Percentiles rank a stretch among this genome's conserved stretches.
These are phyloP conservation scores for Penicillium capsulatum DNA, from an alignment of 2,329 filamentous ascomycete genomes.

Conservation along the genomic window DNA sequence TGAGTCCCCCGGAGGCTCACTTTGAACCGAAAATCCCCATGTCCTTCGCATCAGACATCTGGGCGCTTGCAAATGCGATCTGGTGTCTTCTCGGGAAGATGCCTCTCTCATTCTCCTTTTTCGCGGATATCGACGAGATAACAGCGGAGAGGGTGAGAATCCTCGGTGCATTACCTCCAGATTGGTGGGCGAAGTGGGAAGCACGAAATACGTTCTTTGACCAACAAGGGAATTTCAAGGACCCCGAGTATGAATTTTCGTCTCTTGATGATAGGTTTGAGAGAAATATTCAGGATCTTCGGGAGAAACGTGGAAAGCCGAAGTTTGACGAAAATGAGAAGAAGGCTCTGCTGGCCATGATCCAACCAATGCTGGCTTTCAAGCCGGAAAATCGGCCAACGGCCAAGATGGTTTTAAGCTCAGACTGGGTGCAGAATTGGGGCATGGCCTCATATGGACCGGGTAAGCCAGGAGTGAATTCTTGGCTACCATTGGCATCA, in stretches of 20 bases:
- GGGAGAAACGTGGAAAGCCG: slow-evolving; percentile 8
- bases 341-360: slow-evolving; percentile 19
- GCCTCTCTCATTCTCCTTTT: slow-evolving; percentile 25
- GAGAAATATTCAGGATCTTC: slow-evolving; percentile 16
- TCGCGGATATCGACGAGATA: slow-evolving; percentile 23
- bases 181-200: slow-evolving; percentile 25
- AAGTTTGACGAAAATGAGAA: slow-evolving; percentile 13
- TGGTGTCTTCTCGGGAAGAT: slow-evolving; percentile 31
- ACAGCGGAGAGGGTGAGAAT: slow-evolving; percentile 26
- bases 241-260: too few relatives aligned
- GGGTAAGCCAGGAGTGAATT: neutral
- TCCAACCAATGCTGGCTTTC: slow-evolving; percentile 23
- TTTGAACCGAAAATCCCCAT: slow-evolving; percentile 33
- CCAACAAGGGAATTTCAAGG: neutral
- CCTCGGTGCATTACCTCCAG: slow-evolving; percentile 24
- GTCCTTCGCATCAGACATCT: slow-evolving; percentile 36
- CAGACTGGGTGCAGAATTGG: slow-evolving; percentile 26
- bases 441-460: slow-evolving; percentile 16
- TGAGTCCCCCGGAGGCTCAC: slow-evolving; percentile 32
- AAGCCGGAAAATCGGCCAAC: slow-evolving; percentile 17
- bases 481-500: neutral
- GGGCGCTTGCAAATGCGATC: slow-evolving; percentile 36
- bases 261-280: slow-evolving; percentile 14
- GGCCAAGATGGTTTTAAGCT: slow-evolving; percentile 19
- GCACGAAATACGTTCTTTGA: slow-evolving; percentile 1